These are phyloP conservation scores for Cyberlindnera samutprakarnensis DNA, from an alignment of 805 yeast species.

Conservation along the genomic window DNA sequence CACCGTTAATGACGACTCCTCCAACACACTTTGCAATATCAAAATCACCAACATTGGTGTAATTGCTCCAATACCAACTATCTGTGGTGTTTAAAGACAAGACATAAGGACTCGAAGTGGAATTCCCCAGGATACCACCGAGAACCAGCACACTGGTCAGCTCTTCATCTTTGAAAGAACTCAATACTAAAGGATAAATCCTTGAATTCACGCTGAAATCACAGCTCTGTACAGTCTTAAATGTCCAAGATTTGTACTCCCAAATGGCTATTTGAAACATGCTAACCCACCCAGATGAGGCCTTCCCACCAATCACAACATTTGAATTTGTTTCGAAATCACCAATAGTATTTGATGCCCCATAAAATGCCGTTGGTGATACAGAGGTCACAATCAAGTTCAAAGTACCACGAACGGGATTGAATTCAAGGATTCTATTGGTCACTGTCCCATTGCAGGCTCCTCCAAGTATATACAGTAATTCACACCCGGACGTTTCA, in stretches of 20 bases:
- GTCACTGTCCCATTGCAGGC: constrained; percentile 23
- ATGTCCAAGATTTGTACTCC: constrained; percentile 67
- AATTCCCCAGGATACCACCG: constrained; percentile 55
- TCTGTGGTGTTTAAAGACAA: constrained; percentile 15
- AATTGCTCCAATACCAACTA: constrained; percentile 21
- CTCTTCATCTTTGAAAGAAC: constrained; percentile 34
- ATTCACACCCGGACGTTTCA: constrained; percentile 25
- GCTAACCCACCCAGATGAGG: constrained; percentile 58
- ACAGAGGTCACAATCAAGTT: constrained; percentile 39
- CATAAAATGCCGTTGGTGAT: constrained; percentile 49
- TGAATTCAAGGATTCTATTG: constrained; percentile 37
- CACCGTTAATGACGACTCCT: constrained; percentile 44
- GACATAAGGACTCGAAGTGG: constrained; percentile 25
- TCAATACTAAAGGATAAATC: constrained; percentile 43
- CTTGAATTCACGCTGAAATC: constrained; percentile 42
- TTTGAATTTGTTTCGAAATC: constrained; percentile 38
- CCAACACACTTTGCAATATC: constrained; percentile 30
- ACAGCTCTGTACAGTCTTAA: constrained; percentile 29
- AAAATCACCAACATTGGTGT: constrained; percentile 19
- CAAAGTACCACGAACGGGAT: constrained; percentile 27
- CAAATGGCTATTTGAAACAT: constrained; percentile 70
- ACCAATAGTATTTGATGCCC: constrained; percentile 33
- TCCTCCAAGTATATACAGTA: constrained; percentile 53
- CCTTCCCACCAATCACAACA: constrained; percentile 59
- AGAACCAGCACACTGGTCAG: constrained; percentile 35